Conservation (phyloP, 1,284 basidiomycete genomes). For the Ceratobasidium sp. region DNA sequence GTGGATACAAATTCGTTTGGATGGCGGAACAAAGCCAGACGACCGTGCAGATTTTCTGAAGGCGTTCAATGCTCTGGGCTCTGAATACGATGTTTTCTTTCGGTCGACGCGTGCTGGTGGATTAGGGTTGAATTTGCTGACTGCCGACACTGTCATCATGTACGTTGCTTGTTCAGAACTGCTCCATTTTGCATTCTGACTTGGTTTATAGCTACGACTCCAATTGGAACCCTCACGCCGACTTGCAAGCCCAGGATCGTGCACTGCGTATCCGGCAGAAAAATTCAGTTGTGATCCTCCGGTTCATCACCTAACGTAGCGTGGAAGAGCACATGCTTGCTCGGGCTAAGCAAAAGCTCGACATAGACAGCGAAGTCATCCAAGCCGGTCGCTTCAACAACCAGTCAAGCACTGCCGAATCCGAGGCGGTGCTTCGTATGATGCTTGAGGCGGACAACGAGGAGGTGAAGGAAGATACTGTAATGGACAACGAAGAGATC, state of each 20-base stretch:
- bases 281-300: constrained; percentile 95
- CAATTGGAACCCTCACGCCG: constrained; percentile 96
- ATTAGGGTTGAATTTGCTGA: constrained; percentile 97
- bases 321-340: constrained; percentile 98
- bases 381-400: constrained; percentile 99
- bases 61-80: constrained; percentile 81
- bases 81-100: constrained; percentile 92
- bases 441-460: constrained; percentile 92
- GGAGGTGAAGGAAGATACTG: constrained; percentile 92
- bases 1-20: constrained; percentile 90
- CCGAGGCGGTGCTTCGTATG: constrained; percentile 84
- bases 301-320: constrained; percentile 98
- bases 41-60: constrained; percentile 88
- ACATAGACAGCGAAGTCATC: constrained; percentile 99
- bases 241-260: constrained; percentile 99
- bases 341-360: constrained; percentile 95
- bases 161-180: constrained; percentile 63
- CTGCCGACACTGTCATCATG: constrained; percentile 99
- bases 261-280: constrained; percentile 99
- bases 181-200: constrained; percentile 48
- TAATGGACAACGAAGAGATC: constrained; percentile 97
- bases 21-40: constrained; percentile 82
- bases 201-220: constrained; percentile 79
- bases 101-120: constrained; percentile 97
- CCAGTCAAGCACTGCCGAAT: constrained; percentile 97